Conservation (phyloP, 352 stramenopile genomes). For the Globisporangium uncinulatum region DNA sequence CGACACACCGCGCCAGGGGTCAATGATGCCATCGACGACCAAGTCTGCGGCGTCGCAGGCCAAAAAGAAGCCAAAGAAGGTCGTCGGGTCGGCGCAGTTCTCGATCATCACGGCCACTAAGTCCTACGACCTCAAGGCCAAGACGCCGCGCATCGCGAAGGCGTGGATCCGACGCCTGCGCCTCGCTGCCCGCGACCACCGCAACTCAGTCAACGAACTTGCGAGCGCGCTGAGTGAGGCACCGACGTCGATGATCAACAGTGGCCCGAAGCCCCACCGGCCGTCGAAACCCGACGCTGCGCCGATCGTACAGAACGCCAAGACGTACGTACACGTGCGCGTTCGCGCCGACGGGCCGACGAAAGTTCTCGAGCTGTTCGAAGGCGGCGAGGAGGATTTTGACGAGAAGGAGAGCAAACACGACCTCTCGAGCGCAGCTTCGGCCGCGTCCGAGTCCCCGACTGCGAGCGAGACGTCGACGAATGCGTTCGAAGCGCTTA, state of each 20-base stretch:
- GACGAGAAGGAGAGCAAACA: constrained; percentile 78
- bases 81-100: constrained; percentile 67
- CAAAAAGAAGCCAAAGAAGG: constrained; percentile 12
- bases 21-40: constrained; percentile 18
- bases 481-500: constrained; percentile 60
- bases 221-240: constrained; percentile 21
- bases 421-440: constrained; percentile 63
- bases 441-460: constrained; percentile 56
- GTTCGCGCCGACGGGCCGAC: constrained; percentile 85
- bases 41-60: constrained; percentile 15
- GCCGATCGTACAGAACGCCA: constrained; percentile 61
- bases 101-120: constrained; percentile 85
- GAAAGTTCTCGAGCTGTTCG: constrained; percentile 88
- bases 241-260: constrained; percentile 18
- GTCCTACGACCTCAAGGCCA: constrained; percentile 81
- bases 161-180: constrained; percentile 66
- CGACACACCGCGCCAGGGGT: constrained; percentile 20
- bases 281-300: constrained; percentile 25
- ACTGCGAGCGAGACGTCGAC: constrained; percentile 73
- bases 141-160: constrained; percentile 61
- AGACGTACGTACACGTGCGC: constrained; percentile 83
- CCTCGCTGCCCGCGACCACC: constrained; percentile 42
- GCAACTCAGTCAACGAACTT: constrained; percentile 8
- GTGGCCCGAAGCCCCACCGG: constrained; percentile 23
- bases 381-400: constrained; percentile 84